phyloP scores from a whole-genome alignment of 805 yeast genomes.

The Wickerhamiella occidentalis region DNA sequence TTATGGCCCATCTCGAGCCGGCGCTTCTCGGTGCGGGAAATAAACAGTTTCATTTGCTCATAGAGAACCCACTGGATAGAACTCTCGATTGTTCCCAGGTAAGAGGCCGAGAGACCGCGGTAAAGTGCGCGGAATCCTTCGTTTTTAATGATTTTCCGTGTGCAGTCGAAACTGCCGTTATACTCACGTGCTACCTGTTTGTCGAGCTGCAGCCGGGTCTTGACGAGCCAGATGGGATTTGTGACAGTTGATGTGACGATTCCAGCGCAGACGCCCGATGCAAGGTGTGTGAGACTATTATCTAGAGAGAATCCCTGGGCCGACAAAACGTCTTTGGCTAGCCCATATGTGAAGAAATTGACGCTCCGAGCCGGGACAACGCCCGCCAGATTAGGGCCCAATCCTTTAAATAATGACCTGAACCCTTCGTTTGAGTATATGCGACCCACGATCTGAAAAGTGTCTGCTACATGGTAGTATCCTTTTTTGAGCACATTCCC shows the following conservation, averaged over 20 bases:
- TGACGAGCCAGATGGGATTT: slow-evolving; percentile 94
- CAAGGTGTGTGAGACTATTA: slow-evolving; percentile 70
- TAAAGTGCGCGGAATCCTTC: slow-evolving; percentile 80
- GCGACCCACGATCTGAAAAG: slow-evolving; percentile 54
- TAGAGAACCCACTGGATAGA: slow-evolving; percentile 94
- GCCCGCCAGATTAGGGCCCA: slow-evolving; percentile 94
- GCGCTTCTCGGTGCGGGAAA: slow-evolving; percentile 40
- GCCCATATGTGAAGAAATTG: slow-evolving; percentile 92
- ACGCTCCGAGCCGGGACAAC: slow-evolving; percentile 97
- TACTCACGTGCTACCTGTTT: slow-evolving; percentile 48
- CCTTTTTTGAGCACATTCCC: slow-evolving; percentile 31
- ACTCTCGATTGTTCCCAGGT: slow-evolving; percentile 84
- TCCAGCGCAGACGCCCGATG: slow-evolving; percentile 86
- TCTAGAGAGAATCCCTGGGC: slow-evolving; percentile 45
- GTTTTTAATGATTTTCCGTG: slow-evolving; percentile 48
- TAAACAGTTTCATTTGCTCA: slow-evolving; percentile 78
- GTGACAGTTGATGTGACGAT: slow-evolving; percentile 91
- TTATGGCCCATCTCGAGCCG: slow-evolving; percentile 28
- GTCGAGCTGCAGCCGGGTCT: slow-evolving; percentile 88
- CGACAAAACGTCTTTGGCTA: slow-evolving; percentile 72
- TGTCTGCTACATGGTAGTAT: slow-evolving; percentile 70
- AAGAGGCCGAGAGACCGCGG: slow-evolving; percentile 87
- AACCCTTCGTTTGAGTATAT: slow-evolving; percentile 71
- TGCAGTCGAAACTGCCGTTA: slow-evolving; percentile 76
- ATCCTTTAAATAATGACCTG: slow-evolving; percentile 78